phyloP scores from a whole-genome alignment of 495 filamentous ascomycete species.

The Neurospora sp. region DNA sequence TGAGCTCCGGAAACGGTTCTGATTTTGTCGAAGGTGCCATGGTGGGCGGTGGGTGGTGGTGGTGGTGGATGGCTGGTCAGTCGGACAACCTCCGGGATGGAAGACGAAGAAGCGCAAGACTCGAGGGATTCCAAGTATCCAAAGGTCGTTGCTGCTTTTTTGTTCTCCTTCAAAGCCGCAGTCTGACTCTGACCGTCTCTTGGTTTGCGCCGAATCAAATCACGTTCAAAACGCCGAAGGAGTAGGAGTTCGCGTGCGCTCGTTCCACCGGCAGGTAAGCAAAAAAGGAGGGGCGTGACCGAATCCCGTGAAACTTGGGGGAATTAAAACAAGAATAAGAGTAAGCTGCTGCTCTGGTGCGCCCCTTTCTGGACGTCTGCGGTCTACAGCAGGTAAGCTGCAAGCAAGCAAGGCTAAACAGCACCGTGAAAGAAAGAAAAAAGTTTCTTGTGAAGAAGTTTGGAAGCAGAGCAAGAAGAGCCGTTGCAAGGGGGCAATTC shows the following conservation, averaged over 20 bases:
- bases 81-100: neutral
- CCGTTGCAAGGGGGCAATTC: neutral
- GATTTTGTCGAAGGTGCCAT: neutral
- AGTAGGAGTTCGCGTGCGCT: neutral
- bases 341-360: neutral
- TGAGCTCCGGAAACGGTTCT: conserved; percentile 40
- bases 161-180: neutral
- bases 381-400: neutral
- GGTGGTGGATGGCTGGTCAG: neutral
- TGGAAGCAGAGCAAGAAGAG: neutral
- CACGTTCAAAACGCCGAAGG: neutral
- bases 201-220: neutral
- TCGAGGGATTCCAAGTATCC: neutral
- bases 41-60: neutral
- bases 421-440: neutral
- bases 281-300: neutral
- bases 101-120: neutral
- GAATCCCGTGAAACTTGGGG: neutral
- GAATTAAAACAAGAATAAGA: neutral
- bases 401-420: neutral
- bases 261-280: neutral
- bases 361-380: neutral
- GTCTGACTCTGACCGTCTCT: neutral
- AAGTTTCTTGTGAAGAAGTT: neutral
- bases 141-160: neutral